phyloP scores from a whole-genome alignment of 352 stramenopile genomes.

The Globisporangium spinosum region DNA sequence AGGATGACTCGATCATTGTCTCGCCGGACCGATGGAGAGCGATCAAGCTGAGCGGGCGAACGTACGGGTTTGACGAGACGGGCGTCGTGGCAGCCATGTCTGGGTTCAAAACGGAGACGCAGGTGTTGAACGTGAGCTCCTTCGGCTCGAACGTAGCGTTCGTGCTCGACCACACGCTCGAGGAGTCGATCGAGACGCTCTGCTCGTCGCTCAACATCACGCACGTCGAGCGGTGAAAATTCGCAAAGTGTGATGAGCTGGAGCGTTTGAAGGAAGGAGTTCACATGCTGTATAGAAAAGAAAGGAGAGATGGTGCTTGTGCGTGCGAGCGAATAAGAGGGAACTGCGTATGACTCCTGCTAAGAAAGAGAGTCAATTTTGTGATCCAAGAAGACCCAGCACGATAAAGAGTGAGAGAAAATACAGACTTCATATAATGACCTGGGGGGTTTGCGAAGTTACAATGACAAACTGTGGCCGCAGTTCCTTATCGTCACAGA shows the following conservation, averaged over 20 bases:
- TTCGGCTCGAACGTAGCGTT: constrained; percentile 83
- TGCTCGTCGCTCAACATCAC: constrained; percentile 68
- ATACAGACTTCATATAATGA: no score
- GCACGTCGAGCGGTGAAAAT: constrained; percentile 51
- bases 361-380: not conserved
- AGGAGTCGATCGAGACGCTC: constrained; percentile 63
- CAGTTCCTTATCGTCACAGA: no score
- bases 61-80: constrained; percentile 84
- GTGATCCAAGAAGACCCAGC: not conserved
- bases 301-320: not conserved
- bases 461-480: no score
- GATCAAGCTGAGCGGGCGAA: constrained; percentile 79
- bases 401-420: no score
- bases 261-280: not conserved
- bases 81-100: constrained; percentile 86
- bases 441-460: no score
- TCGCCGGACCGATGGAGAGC: constrained; percentile 82
- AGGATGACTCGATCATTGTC: constrained; percentile 70
- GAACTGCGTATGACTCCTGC: not conserved
- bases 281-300: not conserved
- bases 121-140: constrained; percentile 86
- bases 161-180: constrained; percentile 75
- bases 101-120: constrained; percentile 65
- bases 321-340: not conserved
- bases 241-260: not conserved